Conservation (phyloP, 2,329 filamentous ascomycete species). For the Cladorrhinum sp. region DNA sequence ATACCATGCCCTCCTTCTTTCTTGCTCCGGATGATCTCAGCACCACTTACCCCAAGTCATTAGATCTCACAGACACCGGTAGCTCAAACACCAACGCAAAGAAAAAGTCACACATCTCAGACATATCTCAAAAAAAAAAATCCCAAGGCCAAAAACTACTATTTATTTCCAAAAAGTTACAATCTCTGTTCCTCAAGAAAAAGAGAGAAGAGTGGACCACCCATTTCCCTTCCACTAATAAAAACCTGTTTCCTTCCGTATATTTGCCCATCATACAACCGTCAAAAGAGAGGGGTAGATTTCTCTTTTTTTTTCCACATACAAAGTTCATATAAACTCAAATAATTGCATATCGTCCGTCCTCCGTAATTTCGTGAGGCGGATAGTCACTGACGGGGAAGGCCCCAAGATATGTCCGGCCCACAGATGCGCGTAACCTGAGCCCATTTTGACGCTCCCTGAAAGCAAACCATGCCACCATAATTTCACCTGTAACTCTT, state of each 20-base stretch:
- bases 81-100: too few species aligned
- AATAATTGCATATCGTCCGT: background rate
- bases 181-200: background rate
- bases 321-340: background rate
- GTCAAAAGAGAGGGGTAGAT: background rate
- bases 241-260: background rate
- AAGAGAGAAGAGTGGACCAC: background rate
- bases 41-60: too few species aligned
- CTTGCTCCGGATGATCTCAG: too few species aligned
- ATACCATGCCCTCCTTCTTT: too few species aligned
- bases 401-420: background rate
- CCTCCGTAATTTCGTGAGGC: background rate
- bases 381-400: background rate
- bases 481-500: conserved; percentile 1
- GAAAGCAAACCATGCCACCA: conserved; percentile 4
- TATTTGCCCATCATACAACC: background rate
- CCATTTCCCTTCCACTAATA: background rate
- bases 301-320: background rate
- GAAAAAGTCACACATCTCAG: background rate
- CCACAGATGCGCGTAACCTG: too few species aligned
- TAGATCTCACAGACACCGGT: too few species aligned
- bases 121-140: background rate
- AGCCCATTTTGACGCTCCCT: background rate
- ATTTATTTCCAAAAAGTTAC: background rate
- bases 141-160: background rate